A percentile compares a stretch with the other conserved stretches of the same genome.
phyloP scores from a whole-genome alignment of 169 alveolate genomes.

The Neospora caninum region DNA sequence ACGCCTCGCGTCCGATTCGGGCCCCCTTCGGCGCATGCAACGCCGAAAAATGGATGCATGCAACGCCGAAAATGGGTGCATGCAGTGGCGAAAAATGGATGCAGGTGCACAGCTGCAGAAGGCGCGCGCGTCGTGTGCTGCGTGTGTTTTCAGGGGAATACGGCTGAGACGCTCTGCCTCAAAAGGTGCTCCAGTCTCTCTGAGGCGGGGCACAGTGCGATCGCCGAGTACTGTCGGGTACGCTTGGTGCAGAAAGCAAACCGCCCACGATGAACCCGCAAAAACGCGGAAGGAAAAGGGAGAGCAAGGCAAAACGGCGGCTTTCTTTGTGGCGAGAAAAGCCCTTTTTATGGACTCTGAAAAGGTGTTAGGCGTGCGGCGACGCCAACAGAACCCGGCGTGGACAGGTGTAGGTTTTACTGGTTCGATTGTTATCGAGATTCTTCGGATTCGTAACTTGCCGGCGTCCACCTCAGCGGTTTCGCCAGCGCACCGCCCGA shows the following conservation, averaged over 20 bases:
- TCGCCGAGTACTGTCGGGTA: constrained; percentile 61
- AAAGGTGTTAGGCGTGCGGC: neutral
- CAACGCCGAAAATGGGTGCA: neutral
- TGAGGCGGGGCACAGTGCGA: constrained; percentile 51
- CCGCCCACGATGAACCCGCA: too few species aligned
- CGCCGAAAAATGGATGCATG: neutral
- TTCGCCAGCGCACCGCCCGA: too few species aligned
- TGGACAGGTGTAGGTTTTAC: too few species aligned
- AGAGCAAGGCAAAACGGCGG: too few species aligned
- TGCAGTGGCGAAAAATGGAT: neutral
- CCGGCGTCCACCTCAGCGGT: too few species aligned
- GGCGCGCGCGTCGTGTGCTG: neutral
- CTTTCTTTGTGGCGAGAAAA: too few species aligned
- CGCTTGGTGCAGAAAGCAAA: neutral
- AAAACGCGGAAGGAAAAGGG: too few species aligned
- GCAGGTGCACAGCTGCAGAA: neutral
- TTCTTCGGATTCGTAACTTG: too few species aligned
- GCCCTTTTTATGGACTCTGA: too few species aligned
- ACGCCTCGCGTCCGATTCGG: neutral
- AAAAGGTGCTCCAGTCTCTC: constrained; percentile 54
- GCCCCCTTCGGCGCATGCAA: neutral
- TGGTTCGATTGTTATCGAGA: too few species aligned
- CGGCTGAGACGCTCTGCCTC: constrained; percentile 41
- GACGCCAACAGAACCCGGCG: too few species aligned
- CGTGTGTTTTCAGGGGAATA: constrained; percentile 36